Base-by-base conservation (phyloP, 352 stramenopile species). In the Detonula confervacea region DNA sequence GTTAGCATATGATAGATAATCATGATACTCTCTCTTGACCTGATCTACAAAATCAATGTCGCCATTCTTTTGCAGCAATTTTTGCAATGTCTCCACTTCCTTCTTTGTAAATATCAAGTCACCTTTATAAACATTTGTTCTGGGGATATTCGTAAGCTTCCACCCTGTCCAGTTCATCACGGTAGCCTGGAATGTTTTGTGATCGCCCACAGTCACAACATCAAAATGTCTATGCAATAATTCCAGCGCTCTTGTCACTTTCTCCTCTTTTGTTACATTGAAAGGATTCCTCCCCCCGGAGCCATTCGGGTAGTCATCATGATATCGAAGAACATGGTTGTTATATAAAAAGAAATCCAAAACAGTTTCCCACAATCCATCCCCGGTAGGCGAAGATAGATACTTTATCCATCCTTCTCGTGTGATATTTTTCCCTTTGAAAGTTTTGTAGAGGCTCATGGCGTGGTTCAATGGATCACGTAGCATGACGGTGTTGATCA, bases 291-390 rank as follows among this genome's bases (percentile, higher is more conserved):
- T 74, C 9, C 72, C 73, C n/a, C 63, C 65, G 2, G 47, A 60
- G 14, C 60, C 65, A 30, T 56, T 65, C 16, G 74, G 74, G 63
- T 83, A 83, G 16, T 64, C 66, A 5, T 62, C 46, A 24, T 59
- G 65, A 68, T 67, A 59, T 24, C 74, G 44, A 46, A 67, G 33
- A 20, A 52, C 44, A 7, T 71, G 54, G 59, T 29, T 80, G 65
- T 86, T 86, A 47, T 86, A 82, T 56, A 82, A 68, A 42, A 86
- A 77, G 61, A 82, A 82, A 59, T 86, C 78, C 14, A 86, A 59
- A 12, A 81, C 44, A 2, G 78, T 81, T 14, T 55, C 22, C 78
- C 78, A 86, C 46, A 59, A 46, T 24, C 78, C 78, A 0, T 30
- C 14, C 24, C 52, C 59, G 8, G 65, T 79, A 5, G 66, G 51